phyloP scores from a whole-genome alignment of 1,139 yeast species.

The Debaryomycetaceae sp. region DNA sequence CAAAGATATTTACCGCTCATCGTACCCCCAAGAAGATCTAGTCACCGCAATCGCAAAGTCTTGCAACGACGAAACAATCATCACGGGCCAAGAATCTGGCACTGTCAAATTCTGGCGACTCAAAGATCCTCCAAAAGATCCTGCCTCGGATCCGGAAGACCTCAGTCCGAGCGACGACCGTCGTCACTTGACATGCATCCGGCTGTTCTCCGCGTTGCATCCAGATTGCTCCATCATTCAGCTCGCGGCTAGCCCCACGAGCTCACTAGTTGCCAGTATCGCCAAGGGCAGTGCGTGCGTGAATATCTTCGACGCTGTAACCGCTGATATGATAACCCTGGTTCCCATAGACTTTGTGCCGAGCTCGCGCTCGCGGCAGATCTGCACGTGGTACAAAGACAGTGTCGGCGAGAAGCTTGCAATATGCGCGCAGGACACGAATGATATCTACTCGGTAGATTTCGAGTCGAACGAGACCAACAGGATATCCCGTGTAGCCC shows the following conservation, averaged over 20 bases:
- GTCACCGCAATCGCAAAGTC: slow-evolving; percentile 5
- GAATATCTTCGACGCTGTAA: slow-evolving; percentile 28
- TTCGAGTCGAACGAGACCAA: slow-evolving; percentile 10
- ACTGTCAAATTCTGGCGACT: slow-evolving; percentile 30
- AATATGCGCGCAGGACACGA: slow-evolving; percentile 12
- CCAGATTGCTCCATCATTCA: slow-evolving; percentile 7
- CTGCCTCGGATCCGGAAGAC: not conserved
- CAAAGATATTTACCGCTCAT: slow-evolving; percentile 4
- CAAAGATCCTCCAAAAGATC: not conserved
- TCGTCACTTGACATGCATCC: slow-evolving; percentile 22
- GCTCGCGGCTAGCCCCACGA: slow-evolving; percentile 8
- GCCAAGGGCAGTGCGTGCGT: slow-evolving; percentile 16
- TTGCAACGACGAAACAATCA: slow-evolving; percentile 10
- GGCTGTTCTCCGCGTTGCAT: slow-evolving; percentile 26
- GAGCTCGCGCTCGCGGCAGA: slow-evolving; percentile 3
- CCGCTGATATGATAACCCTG: slow-evolving; percentile 31
- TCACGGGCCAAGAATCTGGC: slow-evolving; percentile 30
- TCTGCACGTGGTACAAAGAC: slow-evolving; percentile 12
- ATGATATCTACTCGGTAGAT: slow-evolving; percentile 12
- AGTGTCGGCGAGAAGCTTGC: slow-evolving; percentile 8
- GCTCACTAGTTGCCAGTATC: slow-evolving; percentile 18
- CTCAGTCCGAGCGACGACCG: slow-evolving; percentile 3
- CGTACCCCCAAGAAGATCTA: slow-evolving; percentile 5
- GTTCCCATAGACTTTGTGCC: slow-evolving; percentile 15
- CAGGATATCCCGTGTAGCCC: slow-evolving; percentile 11